Evolutionary conservation across 768 basidiomycete species (phyloP).

Genomic region (Termitomyces sp.): DNA sequence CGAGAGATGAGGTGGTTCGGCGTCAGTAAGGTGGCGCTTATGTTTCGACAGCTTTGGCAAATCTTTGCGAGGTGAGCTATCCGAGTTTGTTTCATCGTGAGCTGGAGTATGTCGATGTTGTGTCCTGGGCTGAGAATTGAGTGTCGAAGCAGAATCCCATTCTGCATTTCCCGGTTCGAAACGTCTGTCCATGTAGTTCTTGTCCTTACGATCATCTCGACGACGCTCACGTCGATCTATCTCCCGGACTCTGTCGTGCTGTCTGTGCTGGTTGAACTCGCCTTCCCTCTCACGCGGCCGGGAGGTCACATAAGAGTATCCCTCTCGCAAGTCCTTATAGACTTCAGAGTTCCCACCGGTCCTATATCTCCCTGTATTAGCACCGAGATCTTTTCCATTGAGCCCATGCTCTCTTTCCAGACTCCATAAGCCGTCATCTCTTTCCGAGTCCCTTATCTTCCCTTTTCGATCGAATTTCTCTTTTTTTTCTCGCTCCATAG

Average conservation of each 20-base stretch:
- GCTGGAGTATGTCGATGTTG: constrained; percentile 13
- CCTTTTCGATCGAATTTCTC: constrained; percentile 15
- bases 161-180: constrained; percentile 9
- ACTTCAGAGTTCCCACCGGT: background rate
- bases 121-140: background rate
- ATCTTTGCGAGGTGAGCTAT: constrained; percentile 26
- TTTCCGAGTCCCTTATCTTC: constrained; percentile 17
- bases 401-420: constrained; percentile 12
- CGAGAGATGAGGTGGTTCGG: constrained; percentile 22
- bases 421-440: constrained; percentile 5
- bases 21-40: constrained; percentile 37
- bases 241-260: constrained; percentile 1
- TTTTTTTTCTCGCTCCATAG: constrained; percentile 22
- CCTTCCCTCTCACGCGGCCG: constrained; percentile 1
- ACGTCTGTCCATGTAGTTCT: constrained; percentile 17
- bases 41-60: constrained; percentile 20
- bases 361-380: background rate
- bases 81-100: constrained; percentile 33
- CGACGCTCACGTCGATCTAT: constrained; percentile 11
- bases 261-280: constrained; percentile 1
- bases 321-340: background rate
- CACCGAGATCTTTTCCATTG: background rate
- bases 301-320: background rate
- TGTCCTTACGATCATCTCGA: constrained; percentile 15
- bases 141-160: constrained; percentile 2